Percentiles rank a stretch among this genome's conserved stretches.
These are phyloP conservation scores for Oryza australiensis DNA, from an alignment of 176 grass and related monocot genomes.

Conservation along the genomic window DNA sequence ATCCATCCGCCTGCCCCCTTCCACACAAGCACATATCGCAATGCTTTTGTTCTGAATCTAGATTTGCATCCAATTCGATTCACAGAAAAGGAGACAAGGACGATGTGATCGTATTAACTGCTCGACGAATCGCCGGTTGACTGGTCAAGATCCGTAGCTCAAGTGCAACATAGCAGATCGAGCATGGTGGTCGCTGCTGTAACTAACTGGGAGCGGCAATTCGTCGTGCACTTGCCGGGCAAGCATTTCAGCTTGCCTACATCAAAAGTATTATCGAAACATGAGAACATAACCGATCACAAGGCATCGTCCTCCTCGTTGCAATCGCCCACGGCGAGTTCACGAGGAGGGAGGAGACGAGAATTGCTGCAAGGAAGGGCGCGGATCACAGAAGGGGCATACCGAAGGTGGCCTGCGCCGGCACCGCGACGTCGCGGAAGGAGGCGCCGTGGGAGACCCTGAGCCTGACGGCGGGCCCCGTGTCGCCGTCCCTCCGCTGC, in stretches of 20 bases:
- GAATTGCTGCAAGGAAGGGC: not conserved
- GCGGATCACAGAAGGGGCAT: not conserved
- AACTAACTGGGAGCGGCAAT: not conserved
- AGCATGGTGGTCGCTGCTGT: not conserved
- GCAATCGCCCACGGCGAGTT: not conserved
- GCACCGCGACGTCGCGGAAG: conserved; percentile 64
- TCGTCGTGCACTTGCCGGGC: not conserved
- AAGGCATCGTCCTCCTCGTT: not conserved
- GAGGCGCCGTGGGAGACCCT: conserved; percentile 68
- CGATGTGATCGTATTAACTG: not conserved
- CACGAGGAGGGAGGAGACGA: not conserved
- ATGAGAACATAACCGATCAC: not conserved
- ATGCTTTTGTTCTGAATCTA: conserved; percentile 1
- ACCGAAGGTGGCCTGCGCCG: conserved; percentile 86
- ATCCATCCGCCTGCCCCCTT: not conserved
- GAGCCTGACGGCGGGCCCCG: conserved; percentile 62
- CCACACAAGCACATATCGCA: not conserved
- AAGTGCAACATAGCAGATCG: not conserved
- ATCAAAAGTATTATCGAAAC: conserved; percentile 6
- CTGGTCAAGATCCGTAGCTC: conserved; percentile 37
- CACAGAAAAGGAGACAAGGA: not conserved
- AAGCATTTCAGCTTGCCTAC: not conserved
- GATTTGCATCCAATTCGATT: conserved; percentile 5
- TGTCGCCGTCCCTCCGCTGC: conserved; percentile 71
- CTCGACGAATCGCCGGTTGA: conserved; percentile 26